These are phyloP conservation scores for Physcomitrium patens DNA, from an alignment of 225 moss, liverwort and hornwort species.

Conservation along the genomic window DNA sequence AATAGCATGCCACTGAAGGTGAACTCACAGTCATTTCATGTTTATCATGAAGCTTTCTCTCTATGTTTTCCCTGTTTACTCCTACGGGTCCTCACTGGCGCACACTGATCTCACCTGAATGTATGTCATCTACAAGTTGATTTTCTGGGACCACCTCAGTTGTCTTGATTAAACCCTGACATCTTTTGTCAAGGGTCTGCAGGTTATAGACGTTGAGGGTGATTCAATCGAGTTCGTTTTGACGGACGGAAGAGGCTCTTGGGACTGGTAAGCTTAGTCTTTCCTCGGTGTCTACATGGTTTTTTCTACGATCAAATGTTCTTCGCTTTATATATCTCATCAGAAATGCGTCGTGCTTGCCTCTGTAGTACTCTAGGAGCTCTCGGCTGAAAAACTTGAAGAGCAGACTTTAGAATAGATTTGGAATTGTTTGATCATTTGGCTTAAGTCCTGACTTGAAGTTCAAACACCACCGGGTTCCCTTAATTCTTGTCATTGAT, in stretches of 20 bases:
- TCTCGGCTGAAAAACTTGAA: too few species aligned
- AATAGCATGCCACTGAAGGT: slow-evolving; percentile 66
- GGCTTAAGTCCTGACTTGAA: neutral
- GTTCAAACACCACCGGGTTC: neutral
- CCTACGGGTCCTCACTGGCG: neutral
- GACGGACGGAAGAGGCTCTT: slow-evolving; percentile 73
- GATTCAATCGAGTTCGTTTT: slow-evolving; percentile 69
- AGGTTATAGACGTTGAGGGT: slow-evolving; percentile 65
- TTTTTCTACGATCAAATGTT: too few species aligned
- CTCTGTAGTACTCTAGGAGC: too few species aligned
- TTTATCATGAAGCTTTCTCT: neutral
- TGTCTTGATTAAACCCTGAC: slow-evolving; percentile 22
- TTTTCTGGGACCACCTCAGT: slow-evolving; percentile 14
- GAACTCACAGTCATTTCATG: neutral
- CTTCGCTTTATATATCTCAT: too few species aligned
- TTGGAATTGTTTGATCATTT: neutral
- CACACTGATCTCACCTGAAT: slow-evolving; percentile 3
- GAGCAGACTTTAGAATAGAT: neutral
- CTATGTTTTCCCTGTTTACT: neutral
- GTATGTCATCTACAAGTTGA: neutral
- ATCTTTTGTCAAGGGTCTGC: neutral
- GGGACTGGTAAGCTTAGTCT: slow-evolving; percentile 62
- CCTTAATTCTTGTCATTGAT: neutral
- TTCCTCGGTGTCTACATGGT: neutral
- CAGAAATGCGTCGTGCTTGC: too few species aligned